Base-by-base conservation (phyloP, 2,329 filamentous ascomycete species). In the Lasiodiplodia hormozganensis region DNA sequence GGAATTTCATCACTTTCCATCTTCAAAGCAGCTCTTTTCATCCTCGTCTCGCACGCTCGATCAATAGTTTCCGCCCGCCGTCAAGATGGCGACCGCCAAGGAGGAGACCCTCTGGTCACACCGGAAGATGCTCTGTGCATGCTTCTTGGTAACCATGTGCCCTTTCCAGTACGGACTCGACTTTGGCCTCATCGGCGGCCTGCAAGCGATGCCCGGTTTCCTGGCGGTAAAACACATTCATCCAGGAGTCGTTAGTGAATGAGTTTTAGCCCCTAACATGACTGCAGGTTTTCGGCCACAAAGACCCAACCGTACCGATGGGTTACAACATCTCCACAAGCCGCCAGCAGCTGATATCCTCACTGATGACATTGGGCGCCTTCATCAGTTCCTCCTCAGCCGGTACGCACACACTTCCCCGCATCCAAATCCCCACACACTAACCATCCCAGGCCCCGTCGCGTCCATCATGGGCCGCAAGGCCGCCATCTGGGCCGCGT, bases 91-190 rank as follows among this genome's bases (percentile, higher is more conserved):
- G 31, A 71, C 73, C 66, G 65, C 70, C 28, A 52, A 69, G 2
- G 69, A 70, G 5, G 70, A 73, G 53, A 77, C 74, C 16, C 75
- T 82, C 18, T 75, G 74, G 31, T 77, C 77, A 71, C 82, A 85
- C 69, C 84, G 83, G 82, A 82, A 81, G 72, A 84, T 82, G 70
- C 78, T 85, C 52, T 31, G 82, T 7, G 84, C 84, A 25, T 85
- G 84, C 68, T 82, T 82, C 0, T 74, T 86, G 0, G 79, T 85
- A 18, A 81, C 83, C 3, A 80, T 85, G 74, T 83, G 81, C 25
- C 83, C 84, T 0, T 86, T 86, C 70, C 84, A 86, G 69, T 86
- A 86, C 73, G 84, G 84, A 34, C 76, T 84, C 53, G 83, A 86
- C 70, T 86, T 85, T 71, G 83, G 84, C 25, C 75, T 85, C 25